A percentile compares a stretch with the other conserved stretches of the same genome.
phyloP scores from a whole-genome alignment of 1,284 basidiomycete genomes.

The Bjerkandera adusta region DNA sequence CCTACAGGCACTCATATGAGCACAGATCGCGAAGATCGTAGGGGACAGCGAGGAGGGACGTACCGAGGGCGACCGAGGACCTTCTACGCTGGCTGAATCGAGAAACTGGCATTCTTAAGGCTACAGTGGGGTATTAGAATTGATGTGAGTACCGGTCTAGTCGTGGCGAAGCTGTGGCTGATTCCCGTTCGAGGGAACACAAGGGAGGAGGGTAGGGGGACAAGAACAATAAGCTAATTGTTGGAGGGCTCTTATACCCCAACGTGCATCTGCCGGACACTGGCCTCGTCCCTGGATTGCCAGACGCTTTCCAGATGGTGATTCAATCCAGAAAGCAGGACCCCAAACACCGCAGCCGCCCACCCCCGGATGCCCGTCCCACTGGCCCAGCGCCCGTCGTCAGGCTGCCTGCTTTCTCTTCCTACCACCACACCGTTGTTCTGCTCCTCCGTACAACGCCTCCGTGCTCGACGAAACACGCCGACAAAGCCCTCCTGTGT shows the following conservation, averaged over 20 bases:
- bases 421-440: too few species aligned
- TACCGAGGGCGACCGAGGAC: slow-evolving; percentile 42
- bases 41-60: slow-evolving; percentile 19
- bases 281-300: slow-evolving; percentile 9
- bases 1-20: slow-evolving; percentile 14
- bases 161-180: not conserved
- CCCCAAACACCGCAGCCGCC: slow-evolving; percentile 9
- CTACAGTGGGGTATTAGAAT: slow-evolving; percentile 14
- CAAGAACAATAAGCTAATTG: slow-evolving; percentile 5
- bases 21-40: not conserved
- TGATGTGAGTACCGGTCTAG: slow-evolving; percentile 3
- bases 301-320: slow-evolving; percentile 8
- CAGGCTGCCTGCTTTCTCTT: too few species aligned
- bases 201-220: slow-evolving; percentile 17
- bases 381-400: too few species aligned
- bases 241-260: not conserved
- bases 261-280: slow-evolving; percentile 1
- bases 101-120: slow-evolving; percentile 34
- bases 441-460: too few species aligned
- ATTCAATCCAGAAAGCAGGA: not conserved
- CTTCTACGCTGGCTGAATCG: slow-evolving; percentile 38
- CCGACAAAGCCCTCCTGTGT: too few species aligned
- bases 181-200: slow-evolving; percentile 26
- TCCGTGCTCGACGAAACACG: too few species aligned
- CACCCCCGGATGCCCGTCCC: not conserved